Percentiles rank a stretch among this genome's conserved stretches.
Conservation (phyloP, 768 basidiomycete genomes). For the Auricularia sp. region DNA sequence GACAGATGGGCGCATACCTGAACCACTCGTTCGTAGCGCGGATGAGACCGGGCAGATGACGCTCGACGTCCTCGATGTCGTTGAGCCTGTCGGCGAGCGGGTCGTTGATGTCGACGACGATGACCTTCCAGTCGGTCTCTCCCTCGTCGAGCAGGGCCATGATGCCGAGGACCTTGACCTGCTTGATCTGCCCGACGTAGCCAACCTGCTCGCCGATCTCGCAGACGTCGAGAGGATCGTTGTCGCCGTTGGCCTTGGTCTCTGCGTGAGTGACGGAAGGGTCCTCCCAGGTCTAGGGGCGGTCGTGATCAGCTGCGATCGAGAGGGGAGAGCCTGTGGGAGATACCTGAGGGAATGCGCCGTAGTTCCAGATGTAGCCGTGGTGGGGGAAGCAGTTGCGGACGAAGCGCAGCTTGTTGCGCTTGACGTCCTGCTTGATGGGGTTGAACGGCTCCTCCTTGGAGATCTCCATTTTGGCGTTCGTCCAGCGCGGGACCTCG, state of each 20-base stretch:
- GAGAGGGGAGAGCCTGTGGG: conserved; percentile 14
- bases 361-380: conserved; percentile 99
- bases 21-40: conserved; percentile 99
- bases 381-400: conserved; percentile 99
- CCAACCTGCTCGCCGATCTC: conserved; percentile 99
- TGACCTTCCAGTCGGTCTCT: conserved; percentile 99
- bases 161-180: conserved; percentile 99
- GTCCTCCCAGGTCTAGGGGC: conserved; percentile 90
- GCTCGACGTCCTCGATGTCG: conserved; percentile 98
- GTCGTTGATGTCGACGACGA: conserved; percentile 93
- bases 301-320: too few relatives aligned
- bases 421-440: conserved; percentile 99
- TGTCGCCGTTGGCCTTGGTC: conserved; percentile 98
- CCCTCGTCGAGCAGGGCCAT: conserved; percentile 99
- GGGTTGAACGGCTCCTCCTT: conserved; percentile 99
- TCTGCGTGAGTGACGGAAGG: conserved; percentile 78
- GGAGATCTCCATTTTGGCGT: conserved; percentile 99
- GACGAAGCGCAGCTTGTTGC: conserved; percentile 90
- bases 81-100: conserved; percentile 94
- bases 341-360: conserved; percentile 89
- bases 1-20: conserved; percentile 37
- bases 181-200: conserved; percentile 94
- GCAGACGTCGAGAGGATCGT: conserved; percentile 98
- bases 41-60: conserved; percentile 93
- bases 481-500: conserved; percentile 98